Evolutionary conservation across 371 early-diverging fungal genomes (phyloP), one percentile per base, ranked within the genome.

Genomic region (Nematocida homosporus): DNA sequence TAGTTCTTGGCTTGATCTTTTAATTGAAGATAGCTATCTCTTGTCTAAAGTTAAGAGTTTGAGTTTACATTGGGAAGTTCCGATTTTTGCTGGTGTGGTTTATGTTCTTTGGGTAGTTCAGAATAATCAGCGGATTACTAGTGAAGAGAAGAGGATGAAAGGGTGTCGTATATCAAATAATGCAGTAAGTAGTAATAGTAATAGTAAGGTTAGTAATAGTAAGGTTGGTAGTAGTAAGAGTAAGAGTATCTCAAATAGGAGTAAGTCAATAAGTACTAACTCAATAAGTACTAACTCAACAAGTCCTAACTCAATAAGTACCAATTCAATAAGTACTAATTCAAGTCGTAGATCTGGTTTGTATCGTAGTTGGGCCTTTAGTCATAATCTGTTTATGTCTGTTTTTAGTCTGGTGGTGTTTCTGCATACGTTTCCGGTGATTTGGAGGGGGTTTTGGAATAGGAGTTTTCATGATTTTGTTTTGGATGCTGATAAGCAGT

Each of bases 311-410:
- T n/a, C n/a, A n/a, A n/a, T n/a, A n/a, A n/a, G n/a, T n/a, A n/a
- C n/a, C n/a, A n/a, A n/a, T n/a, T n/a, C n/a, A n/a, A n/a, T n/a
- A n/a, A n/a, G n/a, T n/a, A n/a, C n/a, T n/a, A n/a, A n/a, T n/a
- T n/a, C n/a, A n/a, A n/a, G n/a, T n/a, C n/a, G n/a, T n/a, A n/a
- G n/a, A n/a, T n/a, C n/a, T n/a, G 3, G 42, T 3, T 29, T 41
- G n/a, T 29, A 53, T 29, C 48, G 63, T 20, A 8, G 37, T 1
- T 10, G 67, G 2, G 78, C 78, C 35, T 61, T 80, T 29, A 2
- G 60, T 59, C 80, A 80, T 47, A 80, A 80, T 51, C 37, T 78
- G 40, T 57, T 54, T 4, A 53, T 80, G 59, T 52, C 67, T 52
- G 2, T 64, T 20, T 80, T 80, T 50, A 69, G 72, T 54, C 38